Evolutionary conservation across 2,329 filamentous ascomycete species (phyloP), one percentile per base, ranked within the genome.

Genomic region (Ophiostoma sp.): DNA sequence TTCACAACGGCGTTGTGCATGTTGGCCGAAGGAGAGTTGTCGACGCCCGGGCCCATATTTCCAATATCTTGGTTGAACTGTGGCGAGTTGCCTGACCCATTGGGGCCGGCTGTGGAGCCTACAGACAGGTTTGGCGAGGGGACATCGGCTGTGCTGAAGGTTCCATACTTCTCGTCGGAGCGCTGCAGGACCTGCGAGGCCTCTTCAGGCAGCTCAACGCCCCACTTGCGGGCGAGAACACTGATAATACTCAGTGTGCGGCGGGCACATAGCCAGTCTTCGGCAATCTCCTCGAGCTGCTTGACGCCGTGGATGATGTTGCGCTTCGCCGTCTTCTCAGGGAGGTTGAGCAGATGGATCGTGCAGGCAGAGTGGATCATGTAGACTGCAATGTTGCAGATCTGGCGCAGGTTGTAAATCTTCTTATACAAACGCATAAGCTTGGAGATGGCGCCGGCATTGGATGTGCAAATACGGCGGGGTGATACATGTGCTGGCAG

Each of bases 371-470:
- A 96, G 81, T 98, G 95, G 0, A 93, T 88, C 82, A 98, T 98
- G 81, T 99, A 99, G 0, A 98, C 94, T 2, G 93, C 95, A 78
- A 98, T 94, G 79, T 98, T 98, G 83, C 93, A 97, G 45, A 99
- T 97, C 80, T 98, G 95, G 4, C 94, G 90, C 15, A 98, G 84
- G 11, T 95, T 94, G 81, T 97, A 97, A 0, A 91, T 91, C 77
- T 95, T 93, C 81, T 97, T 98, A 83, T 98, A 99, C 1, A 98
- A 84, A 0, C 96, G 91, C 83, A 98, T 91, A n/a, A 98, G 85
- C 79, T 98, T 98, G 0, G 95, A 98, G 72, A 98, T 96, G 76
- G 91, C 91, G 1, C 91, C 90, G 0, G 96, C 95, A 71, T 96
- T 95, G 79, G 95, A 92, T 0, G 94, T 96, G 82, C 95, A 98